These are phyloP conservation scores for Acrodontium crateriforme DNA, from an alignment of 2,329 filamentous ascomycete genomes.

Conservation along the genomic window DNA sequence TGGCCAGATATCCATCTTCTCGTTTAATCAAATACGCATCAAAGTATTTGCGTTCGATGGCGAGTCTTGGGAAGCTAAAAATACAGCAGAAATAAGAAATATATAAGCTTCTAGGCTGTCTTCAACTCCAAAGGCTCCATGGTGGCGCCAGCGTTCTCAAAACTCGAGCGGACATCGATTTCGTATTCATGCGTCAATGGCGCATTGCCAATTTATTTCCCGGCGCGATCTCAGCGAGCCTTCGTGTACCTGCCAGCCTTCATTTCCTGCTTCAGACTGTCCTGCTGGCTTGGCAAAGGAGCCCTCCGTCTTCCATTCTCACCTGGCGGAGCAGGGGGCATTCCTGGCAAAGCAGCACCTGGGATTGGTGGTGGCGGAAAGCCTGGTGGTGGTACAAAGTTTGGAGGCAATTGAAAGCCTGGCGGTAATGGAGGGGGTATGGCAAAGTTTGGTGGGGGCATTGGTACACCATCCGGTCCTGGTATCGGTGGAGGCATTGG, in stretches of 20 bases:
- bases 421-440: slow-evolving; percentile 15
- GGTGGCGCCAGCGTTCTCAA: too few species aligned
- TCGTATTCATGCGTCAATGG: too few species aligned
- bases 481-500: slow-evolving; percentile 18
- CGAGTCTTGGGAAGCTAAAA: neutral
- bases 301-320: slow-evolving; percentile 42
- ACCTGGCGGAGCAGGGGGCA: slow-evolving; percentile 7
- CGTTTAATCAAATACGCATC: too few species aligned
- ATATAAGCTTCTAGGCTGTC: too few species aligned
- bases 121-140: too few species aligned
- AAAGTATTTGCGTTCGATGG: too few species aligned
- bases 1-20: too few species aligned
- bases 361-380: slow-evolving; percentile 21
- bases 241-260: slow-evolving; percentile 38
- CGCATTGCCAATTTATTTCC: too few species aligned
- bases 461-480: slow-evolving; percentile 5
- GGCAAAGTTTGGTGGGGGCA: slow-evolving; percentile 12
- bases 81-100: too few species aligned
- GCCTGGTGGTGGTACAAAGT: slow-evolving; percentile 17
- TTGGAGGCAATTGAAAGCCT: slow-evolving; percentile 9
- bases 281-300: slow-evolving; percentile 70
- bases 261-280: slow-evolving; percentile 68
- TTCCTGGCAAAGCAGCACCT: slow-evolving; percentile 6
- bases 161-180: too few species aligned
- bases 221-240: slow-evolving; percentile 19